Base-by-base conservation (phyloP, 352 stramenopile genomes). In the Globisporangium iwayamae region DNA sequence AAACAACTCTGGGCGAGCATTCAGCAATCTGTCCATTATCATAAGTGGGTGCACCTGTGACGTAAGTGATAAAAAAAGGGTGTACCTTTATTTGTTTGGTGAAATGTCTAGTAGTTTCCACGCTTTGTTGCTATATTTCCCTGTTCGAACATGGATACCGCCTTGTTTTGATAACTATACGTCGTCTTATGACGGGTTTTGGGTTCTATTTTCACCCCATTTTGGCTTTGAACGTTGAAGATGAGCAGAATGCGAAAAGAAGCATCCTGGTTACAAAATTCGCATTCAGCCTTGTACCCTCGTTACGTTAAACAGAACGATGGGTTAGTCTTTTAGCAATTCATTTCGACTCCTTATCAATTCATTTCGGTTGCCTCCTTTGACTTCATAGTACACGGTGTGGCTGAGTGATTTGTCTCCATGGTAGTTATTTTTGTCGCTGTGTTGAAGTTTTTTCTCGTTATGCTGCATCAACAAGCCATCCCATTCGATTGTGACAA, bases 401-500 rank as follows among this genome's bases (percentile, higher is more conserved):
- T 8, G 32, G 32, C 7, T 9, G 3, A 36, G 7, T 8, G 7
- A 5, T 36, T 36, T 36, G 32, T 9, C 32, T 36, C 3, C 32
- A 36, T 8, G 32, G 32, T 36, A 36, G 32, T 36, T 36, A 36
- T 36, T 36, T 36, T 28, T 28, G 25, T 28, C 25, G 1, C 25
- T 2, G 32, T 36, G 32, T 36, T 36, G 32, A 36, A 36, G 32
- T 36, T 36, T 36, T 36, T 8, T 36, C 32, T 5, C 0, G 7
- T 36, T 8, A 8, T 62, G 53, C 30, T 59, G 53, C 47, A 48
- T 59, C 59, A 65, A 56, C 50, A 46, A 38, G 47, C 51, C 32
- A 58, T 41, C 28, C 13, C 30, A 39, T 16, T 38, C 13, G 16
- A 39, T 16, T 38, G 46, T 11, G 34, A 41, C 39, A 46, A 13